These are phyloP conservation scores for Taphrina pruni DNA, from an alignment of 1,139 yeast genomes.

Conservation along the genomic window DNA sequence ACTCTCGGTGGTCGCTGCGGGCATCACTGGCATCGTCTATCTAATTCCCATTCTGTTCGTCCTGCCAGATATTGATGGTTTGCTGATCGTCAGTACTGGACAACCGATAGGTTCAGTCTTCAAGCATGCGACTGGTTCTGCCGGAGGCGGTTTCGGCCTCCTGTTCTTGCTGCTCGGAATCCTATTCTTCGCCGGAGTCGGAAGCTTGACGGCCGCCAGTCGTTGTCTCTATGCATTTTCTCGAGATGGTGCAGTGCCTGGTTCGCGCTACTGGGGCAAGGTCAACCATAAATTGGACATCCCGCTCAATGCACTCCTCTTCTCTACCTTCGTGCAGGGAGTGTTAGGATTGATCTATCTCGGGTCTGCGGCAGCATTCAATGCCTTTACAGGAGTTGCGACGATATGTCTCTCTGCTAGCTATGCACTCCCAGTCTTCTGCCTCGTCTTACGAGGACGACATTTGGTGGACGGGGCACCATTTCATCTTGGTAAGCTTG, in stretches of 20 bases:
- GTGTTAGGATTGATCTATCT: conserved; percentile 61
- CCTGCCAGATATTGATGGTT: conserved; percentile 70
- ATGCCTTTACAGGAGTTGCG: conserved; percentile 65
- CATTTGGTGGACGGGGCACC: conserved; percentile 33
- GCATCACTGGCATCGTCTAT: conserved; percentile 71
- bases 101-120: conserved; percentile 65
- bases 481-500: conserved; percentile 37
- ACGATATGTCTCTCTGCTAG: conserved; percentile 74
- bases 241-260: conserved; percentile 86
- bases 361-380: conserved; percentile 64
- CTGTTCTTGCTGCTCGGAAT: conserved; percentile 73
- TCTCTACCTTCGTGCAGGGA: conserved; percentile 34
- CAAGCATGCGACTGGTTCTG: conserved; percentile 63
- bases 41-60: conserved; percentile 73
- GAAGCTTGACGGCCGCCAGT: conserved; percentile 77
- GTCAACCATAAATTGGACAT: conserved; percentile 33
- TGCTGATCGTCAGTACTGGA: conserved; percentile 66
- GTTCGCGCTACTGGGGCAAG: conserved; percentile 51
- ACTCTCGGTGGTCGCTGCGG: conserved; percentile 67
- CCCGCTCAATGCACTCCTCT: conserved; percentile 38
- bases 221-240: conserved; percentile 86
- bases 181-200: conserved; percentile 67
- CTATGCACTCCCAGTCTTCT: conserved; percentile 74
- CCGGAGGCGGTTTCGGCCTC: conserved; percentile 68
- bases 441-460: conserved; percentile 67